Percentiles rank a stretch among this genome's conserved stretches.
These are phyloP conservation scores for Penicillium palitans DNA, from an alignment of 2,329 filamentous ascomycete genomes.

Conservation along the genomic window DNA sequence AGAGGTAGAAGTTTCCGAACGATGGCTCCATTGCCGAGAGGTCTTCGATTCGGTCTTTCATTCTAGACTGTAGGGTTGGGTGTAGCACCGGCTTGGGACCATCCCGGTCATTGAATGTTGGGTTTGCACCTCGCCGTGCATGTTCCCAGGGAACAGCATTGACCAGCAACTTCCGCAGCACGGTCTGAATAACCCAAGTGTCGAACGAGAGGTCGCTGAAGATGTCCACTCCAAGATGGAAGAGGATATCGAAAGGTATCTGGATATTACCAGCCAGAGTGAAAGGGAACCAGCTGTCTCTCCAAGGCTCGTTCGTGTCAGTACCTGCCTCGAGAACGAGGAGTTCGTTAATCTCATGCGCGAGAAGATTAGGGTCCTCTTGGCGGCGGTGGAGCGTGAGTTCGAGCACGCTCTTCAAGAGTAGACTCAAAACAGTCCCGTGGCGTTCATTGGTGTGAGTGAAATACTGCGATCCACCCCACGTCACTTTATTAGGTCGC, in stretches of 20 bases:
- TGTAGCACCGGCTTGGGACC: constrained; percentile 12
- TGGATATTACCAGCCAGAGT: constrained; percentile 37
- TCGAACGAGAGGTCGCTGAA: constrained; percentile 40
- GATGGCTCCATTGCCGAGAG: constrained; percentile 23
- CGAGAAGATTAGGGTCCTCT: constrained; percentile 28
- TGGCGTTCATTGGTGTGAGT: constrained; percentile 33
- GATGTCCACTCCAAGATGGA: constrained; percentile 38
- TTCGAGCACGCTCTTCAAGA: constrained; percentile 39
- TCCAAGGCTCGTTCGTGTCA: constrained; percentile 13
- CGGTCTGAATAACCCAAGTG: constrained; percentile 39
- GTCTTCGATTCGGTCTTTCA: background rate
- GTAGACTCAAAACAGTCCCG: constrained; percentile 36
- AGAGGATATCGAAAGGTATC: constrained; percentile 41
- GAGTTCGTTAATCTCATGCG: constrained; percentile 40
- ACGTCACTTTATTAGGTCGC: constrained; percentile 20
- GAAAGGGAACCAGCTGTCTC: constrained; percentile 32
- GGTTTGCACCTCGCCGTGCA: constrained; percentile 13
- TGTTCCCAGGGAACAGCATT: constrained; percentile 35
- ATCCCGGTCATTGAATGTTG: constrained; percentile 6
- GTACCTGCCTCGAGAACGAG: constrained; percentile 27
- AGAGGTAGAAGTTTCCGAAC: constrained; percentile 34
- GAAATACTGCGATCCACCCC: constrained; percentile 14
- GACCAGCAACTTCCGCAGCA: constrained; percentile 35
- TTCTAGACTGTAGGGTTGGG: constrained; percentile 12
- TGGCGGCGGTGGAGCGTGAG: constrained; percentile 36